Base-by-base conservation (phyloP, 176 grass and related monocot species). In the Elymus sibiricus region DNA sequence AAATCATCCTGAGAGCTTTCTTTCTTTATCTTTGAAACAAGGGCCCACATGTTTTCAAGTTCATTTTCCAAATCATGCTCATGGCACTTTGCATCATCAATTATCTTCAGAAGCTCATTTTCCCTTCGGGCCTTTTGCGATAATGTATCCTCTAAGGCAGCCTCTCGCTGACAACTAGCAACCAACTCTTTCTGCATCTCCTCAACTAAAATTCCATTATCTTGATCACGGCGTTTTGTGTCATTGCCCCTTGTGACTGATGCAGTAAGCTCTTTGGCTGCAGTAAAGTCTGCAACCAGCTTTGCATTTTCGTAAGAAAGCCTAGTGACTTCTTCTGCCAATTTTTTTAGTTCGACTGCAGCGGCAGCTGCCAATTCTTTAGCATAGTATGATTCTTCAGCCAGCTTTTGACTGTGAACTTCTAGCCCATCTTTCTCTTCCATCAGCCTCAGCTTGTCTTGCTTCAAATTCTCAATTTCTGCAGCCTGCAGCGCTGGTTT, bases 251-350 rank as follows among this genome's bases (percentile, higher is more conserved):
- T 87, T 70, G 74, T 63, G 70, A 86, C 75, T 24, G 86, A 87
- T 79, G 81, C 62, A 68, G 56, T 59, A 74, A 81, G 72, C 72
- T 94, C 91, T 88, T 94, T 94, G 40, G 81, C 58, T 34, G 83
- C 79, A 78, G 74, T 85, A 76, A 93, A 89, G 29, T 93, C 85
- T 56, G 83, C 53, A 31, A 55, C 92, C 85, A 98, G 80, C 56
- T 92, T 98, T 51, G 93, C 88, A 76, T 98, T 98, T 88, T 94
- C 91, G 80, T 95, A 98, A 65, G 96, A 95, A 75, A 98, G 90
- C 64, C 91, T 95, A n/a, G 96, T 98, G 66, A 98, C 93, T 88
- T 98, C 96, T 92, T 98, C 96, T 17, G 96, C 96, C 62, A 98
- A 87, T 77, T 98, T 98, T 75, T 93, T 95, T 34, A 98, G 88